A percentile compares a stretch with the other conserved stretches of the same genome.
phyloP scores from a whole-genome alignment of 2,329 filamentous ascomycete species.

The Botrytis hyacinthi region DNA sequence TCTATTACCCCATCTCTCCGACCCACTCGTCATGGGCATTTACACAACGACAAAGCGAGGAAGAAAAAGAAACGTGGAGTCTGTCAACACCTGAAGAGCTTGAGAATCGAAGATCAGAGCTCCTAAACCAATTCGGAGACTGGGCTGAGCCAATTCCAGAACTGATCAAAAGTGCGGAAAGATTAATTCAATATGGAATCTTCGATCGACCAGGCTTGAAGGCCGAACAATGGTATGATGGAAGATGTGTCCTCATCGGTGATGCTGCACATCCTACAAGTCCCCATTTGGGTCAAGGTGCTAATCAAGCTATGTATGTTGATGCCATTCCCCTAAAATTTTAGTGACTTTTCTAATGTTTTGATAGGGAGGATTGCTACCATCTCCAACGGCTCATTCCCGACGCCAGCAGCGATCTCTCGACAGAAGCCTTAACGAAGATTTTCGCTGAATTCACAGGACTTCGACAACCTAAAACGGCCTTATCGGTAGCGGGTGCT shows the following conservation, averaged over 20 bases:
- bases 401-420: background rate
- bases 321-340: background rate
- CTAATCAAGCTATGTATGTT: constrained; percentile 24
- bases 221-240: constrained; percentile 34
- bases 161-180: constrained; percentile 14
- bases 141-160: constrained; percentile 17
- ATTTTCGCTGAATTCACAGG: constrained; percentile 13
- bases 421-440: background rate
- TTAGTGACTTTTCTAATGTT: background rate
- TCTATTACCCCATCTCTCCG: constrained; percentile 14
- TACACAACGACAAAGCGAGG: constrained; percentile 1
- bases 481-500: constrained; percentile 11
- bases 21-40: constrained; percentile 22
- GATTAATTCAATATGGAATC: constrained; percentile 21
- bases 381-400: background rate
- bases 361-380: constrained; percentile 16
- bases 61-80: constrained; percentile 19
- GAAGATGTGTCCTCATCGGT: constrained; percentile 49
- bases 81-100: constrained; percentile 1
- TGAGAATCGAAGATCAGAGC: background rate
- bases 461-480: constrained; percentile 19
- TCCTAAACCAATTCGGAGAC: constrained; percentile 11
- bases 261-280: constrained; percentile 50
- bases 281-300: constrained; percentile 26
- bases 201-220: constrained; percentile 20